phyloP scores from a whole-genome alignment of 2,329 filamentous ascomycete genomes.

The Colletotrichum sansevieriae region DNA sequence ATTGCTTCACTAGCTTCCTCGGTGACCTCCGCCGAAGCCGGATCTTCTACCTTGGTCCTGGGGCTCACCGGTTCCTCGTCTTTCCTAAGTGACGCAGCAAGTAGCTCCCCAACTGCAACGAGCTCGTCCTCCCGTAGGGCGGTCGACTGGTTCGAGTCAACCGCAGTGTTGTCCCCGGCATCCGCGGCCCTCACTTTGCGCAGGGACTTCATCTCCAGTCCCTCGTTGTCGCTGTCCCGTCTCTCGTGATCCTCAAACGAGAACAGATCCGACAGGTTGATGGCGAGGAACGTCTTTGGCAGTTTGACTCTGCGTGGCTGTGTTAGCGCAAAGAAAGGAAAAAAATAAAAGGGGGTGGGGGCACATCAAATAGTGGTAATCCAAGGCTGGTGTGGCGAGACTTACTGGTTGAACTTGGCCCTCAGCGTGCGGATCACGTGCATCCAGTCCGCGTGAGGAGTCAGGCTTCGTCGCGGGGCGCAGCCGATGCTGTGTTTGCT shows the following conservation, averaged over 20 bases:
- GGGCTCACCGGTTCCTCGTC: constrained; percentile 24
- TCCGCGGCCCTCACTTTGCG: constrained; percentile 44
- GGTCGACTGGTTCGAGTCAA: constrained; percentile 2
- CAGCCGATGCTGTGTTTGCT: constrained; percentile 97
- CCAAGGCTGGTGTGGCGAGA: constrained; percentile 42
- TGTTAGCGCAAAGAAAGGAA: constrained; percentile 24
- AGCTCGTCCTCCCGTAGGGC: constrained; percentile 30
- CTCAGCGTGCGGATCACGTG: constrained; percentile 95
- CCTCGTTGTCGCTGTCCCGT: constrained; percentile 61
- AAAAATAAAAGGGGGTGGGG: no score
- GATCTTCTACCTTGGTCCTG: constrained; percentile 15
- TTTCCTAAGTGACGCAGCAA: constrained; percentile 4
- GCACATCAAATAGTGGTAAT: not conserved
- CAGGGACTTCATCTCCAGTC: constrained; percentile 61
- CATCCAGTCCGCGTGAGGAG: constrained; percentile 94
- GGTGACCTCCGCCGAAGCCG: not conserved
- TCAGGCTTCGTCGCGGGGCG: constrained; percentile 89
- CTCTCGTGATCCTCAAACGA: constrained; percentile 70
- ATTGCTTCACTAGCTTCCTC: constrained; percentile 2
- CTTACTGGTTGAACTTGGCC: constrained; percentile 94
- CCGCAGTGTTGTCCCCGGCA: constrained; percentile 17
- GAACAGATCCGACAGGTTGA: constrained; percentile 74
- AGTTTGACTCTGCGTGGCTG: constrained; percentile 67
- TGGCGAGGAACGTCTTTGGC: constrained; percentile 74
- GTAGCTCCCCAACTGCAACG: constrained; percentile 39